Conservation (phyloP, 768 basidiomycete species). For the Naganishia vaughanmartiniae region DNA sequence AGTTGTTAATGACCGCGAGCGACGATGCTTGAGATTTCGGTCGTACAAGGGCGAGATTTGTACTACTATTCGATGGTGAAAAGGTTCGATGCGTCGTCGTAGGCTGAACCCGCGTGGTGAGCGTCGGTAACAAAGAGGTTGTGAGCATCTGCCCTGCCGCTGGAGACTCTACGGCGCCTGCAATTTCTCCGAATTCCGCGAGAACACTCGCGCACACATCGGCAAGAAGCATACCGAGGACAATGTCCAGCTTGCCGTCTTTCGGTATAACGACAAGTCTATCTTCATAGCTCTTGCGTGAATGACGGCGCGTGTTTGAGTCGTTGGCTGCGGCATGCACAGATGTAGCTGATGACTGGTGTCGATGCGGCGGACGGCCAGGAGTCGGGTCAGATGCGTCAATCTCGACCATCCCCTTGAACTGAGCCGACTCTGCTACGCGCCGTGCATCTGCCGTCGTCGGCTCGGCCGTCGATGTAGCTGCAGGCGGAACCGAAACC, state of each 20-base stretch:
- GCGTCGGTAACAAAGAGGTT: constrained; percentile 48
- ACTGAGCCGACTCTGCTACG: constrained; percentile 28
- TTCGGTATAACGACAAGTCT: constrained; percentile 76
- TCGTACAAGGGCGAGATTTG: constrained; percentile 23
- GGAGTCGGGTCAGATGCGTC: constrained; percentile 68
- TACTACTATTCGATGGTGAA: neutral
- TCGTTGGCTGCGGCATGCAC: constrained; percentile 51
- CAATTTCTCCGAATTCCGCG: constrained; percentile 78
- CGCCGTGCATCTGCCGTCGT: neutral
- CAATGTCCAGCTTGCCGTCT: constrained; percentile 77
- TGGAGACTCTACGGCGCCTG: constrained; percentile 75
- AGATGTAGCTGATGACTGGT: neutral
- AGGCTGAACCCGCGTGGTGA: constrained; percentile 38
- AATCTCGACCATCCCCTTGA: constrained; percentile 57
- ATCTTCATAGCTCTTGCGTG: constrained; percentile 59
- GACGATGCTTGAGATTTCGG: constrained; percentile 29
- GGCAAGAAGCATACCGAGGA: constrained; percentile 82
- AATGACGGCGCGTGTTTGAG: constrained; percentile 45
- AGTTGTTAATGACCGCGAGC: constrained; percentile 24
- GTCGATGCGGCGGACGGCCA: neutral
- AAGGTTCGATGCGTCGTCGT: constrained; percentile 29
- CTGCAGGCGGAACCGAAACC: constrained; percentile 7
- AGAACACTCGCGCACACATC: constrained; percentile 85
- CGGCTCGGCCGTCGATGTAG: neutral
- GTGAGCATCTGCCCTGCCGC: constrained; percentile 76